These are phyloP conservation scores for Domatiomyces catenatus DNA, from an alignment of 2,329 filamentous ascomycete genomes.

Conservation along the genomic window DNA sequence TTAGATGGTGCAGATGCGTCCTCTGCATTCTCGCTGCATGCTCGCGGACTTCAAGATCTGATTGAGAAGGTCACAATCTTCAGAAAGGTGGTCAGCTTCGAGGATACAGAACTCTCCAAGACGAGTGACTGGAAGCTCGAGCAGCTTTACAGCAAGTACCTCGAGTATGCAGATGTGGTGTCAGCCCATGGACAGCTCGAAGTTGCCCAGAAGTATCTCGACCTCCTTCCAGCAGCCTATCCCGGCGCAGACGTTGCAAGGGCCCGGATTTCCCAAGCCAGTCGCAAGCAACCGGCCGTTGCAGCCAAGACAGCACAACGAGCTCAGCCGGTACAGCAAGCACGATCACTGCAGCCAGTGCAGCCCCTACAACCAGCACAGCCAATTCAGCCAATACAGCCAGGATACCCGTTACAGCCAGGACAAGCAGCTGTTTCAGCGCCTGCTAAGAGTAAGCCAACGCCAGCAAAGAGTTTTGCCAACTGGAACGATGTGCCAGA, in stretches of 20 bases:
- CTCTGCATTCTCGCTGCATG: slow-evolving; percentile 82
- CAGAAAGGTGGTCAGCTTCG: slow-evolving; percentile 81
- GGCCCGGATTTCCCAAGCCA: slow-evolving; percentile 71
- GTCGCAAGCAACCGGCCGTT: slow-evolving; percentile 37
- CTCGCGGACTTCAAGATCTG: slow-evolving; percentile 73
- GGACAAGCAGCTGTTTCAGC: background rate
- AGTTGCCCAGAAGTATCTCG: slow-evolving; percentile 79
- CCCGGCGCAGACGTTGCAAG: slow-evolving; percentile 75
- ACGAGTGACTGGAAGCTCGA: slow-evolving; percentile 76
- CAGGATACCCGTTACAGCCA: too few species aligned
- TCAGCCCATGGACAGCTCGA: slow-evolving; percentile 76
- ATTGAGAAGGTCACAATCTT: slow-evolving; percentile 98
- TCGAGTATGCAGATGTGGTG: slow-evolving; percentile 90
- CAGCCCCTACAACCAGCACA: too few species aligned
- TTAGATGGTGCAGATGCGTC: slow-evolving; percentile 55
- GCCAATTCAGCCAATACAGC: too few species aligned
- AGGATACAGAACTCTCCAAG: slow-evolving; percentile 56
- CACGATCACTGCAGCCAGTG: slow-evolving; percentile 22
- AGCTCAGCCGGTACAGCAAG: slow-evolving; percentile 29
- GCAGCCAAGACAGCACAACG: slow-evolving; percentile 27
- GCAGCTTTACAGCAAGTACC: slow-evolving; percentile 82
- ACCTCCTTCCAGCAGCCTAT: slow-evolving; percentile 69
- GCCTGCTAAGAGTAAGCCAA: slow-evolving; percentile 16
- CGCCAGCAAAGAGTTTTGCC: slow-evolving; percentile 54
- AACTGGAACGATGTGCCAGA: slow-evolving; percentile 95